These are phyloP conservation scores for Aureobasidium sp. DNA, from an alignment of 2,329 filamentous ascomycete genomes.

Conservation along the genomic window DNA sequence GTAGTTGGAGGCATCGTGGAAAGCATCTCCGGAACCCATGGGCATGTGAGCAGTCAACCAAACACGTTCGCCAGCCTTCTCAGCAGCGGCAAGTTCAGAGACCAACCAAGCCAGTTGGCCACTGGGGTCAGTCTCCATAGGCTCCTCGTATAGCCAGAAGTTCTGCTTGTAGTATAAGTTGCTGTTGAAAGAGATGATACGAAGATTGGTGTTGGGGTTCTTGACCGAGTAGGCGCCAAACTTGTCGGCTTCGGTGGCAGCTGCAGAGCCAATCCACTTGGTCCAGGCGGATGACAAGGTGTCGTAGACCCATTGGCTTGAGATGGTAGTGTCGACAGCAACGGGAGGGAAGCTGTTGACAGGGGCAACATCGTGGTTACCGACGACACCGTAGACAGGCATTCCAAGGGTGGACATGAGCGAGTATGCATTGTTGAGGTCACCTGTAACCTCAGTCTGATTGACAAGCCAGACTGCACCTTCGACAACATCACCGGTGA, in stretches of 20 bases:
- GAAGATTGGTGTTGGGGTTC: conserved; percentile 39
- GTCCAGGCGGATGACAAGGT: conserved; percentile 40
- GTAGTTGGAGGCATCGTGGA: conserved; percentile 40
- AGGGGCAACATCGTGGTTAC: conserved; percentile 45
- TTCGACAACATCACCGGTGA: conserved; percentile 52
- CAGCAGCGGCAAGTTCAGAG: conserved; percentile 44
- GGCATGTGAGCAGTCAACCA: conserved; percentile 53
- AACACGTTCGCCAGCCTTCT: conserved; percentile 43
- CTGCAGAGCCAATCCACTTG: conserved; percentile 37
- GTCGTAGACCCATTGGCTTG: conserved; percentile 46
- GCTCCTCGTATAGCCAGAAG: conserved; percentile 45
- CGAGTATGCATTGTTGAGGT: conserved; percentile 39
- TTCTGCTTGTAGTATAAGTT: conserved; percentile 53
- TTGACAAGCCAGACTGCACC: conserved; percentile 36
- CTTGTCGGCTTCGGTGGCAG: conserved; percentile 27
- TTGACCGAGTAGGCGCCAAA: conserved; percentile 43
- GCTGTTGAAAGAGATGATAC: conserved; percentile 52
- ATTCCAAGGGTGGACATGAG: conserved; percentile 35
- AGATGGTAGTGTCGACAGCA: conserved; percentile 28
- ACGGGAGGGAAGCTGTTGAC: conserved; percentile 21
- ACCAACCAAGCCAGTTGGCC: conserved; percentile 47
- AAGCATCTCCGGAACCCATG: conserved; percentile 37
- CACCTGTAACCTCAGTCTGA: conserved; percentile 24
- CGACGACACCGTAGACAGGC: conserved; percentile 44
- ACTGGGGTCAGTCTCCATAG: conserved; percentile 43